These are phyloP conservation scores for Celoporthe dispersa DNA, from an alignment of 2,329 filamentous ascomycete genomes.

Conservation along the genomic window DNA sequence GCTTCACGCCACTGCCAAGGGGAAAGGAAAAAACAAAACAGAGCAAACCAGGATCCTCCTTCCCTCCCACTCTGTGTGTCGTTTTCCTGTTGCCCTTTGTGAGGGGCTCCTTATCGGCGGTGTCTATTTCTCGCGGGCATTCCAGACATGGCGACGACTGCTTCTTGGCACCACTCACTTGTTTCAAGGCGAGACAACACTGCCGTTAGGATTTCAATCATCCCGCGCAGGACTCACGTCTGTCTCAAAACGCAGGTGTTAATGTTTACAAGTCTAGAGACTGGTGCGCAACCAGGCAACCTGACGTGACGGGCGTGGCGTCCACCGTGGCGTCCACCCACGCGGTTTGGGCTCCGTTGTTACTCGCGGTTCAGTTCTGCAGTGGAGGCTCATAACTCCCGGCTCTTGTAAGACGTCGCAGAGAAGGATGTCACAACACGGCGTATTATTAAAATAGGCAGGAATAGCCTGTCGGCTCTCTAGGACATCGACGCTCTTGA, in stretches of 20 bases:
- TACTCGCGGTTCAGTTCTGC: neutral
- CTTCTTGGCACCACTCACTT: neutral
- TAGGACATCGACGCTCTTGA: neutral
- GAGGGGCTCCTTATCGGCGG: neutral
- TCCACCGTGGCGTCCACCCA: neutral
- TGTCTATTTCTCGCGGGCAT: neutral
- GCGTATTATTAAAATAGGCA: neutral
- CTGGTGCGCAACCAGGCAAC: neutral
- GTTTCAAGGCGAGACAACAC: neutral
- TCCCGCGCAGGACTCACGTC: neutral
- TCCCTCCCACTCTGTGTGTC: too few relatives aligned
- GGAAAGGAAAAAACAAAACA: neutral
- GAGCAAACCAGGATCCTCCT: neutral
- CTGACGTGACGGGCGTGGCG: neutral
- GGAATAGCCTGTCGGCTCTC: neutral
- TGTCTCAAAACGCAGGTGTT: neutral
- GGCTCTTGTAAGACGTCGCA: neutral
- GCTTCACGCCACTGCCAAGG: neutral
- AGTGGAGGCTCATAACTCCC: neutral
- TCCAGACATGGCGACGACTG: constrained; percentile 6
- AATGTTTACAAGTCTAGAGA: neutral
- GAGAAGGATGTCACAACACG: neutral
- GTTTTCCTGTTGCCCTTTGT: neutral
- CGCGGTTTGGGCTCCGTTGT: neutral
- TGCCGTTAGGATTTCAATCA: neutral